phyloP scores from a whole-genome alignment of 148 eudicot species.

The Chenopodium berlandieri region DNA sequence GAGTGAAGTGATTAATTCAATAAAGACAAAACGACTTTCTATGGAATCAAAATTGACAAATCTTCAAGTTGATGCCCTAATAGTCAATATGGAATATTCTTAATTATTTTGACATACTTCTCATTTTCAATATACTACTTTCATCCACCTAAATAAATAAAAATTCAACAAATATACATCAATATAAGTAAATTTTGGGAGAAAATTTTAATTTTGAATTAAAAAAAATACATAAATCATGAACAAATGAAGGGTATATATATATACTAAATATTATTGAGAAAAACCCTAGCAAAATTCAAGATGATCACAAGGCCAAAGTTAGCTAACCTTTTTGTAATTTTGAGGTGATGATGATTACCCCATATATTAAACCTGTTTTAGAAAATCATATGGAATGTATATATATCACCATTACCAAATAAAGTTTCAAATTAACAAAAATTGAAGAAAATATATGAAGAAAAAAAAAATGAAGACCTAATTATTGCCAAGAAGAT shows the following conservation, averaged over 20 bases:
- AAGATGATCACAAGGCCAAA: not conserved
- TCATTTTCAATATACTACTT: not conserved
- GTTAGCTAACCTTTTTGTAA: not conserved
- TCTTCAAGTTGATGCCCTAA: slow-evolving; percentile 25
- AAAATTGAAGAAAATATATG: not conserved
- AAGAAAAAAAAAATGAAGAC: not conserved
- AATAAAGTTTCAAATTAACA: not conserved
- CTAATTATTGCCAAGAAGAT: slow-evolving; percentile 69
- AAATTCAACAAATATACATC: not conserved
- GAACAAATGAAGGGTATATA: not conserved
- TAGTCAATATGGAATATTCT: slow-evolving; percentile 35
- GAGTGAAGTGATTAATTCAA: slow-evolving; percentile 33
- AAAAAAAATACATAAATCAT: not conserved
- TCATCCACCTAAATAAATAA: not conserved
- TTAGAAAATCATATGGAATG: no score
- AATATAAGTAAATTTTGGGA: not conserved
- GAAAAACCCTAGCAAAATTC: slow-evolving; percentile 17
- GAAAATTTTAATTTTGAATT: not conserved
- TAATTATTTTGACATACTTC: slow-evolving; percentile 21
- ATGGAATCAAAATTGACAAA: slow-evolving; percentile 43
- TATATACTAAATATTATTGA: not conserved
- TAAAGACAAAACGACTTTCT: slow-evolving; percentile 29
- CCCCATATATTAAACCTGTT: not conserved
- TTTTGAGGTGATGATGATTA: not conserved
- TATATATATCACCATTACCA: slow-evolving; percentile 8